Conservation (phyloP, 371 early-diverging fungal genomes). For the Mucor indicus region DNA sequence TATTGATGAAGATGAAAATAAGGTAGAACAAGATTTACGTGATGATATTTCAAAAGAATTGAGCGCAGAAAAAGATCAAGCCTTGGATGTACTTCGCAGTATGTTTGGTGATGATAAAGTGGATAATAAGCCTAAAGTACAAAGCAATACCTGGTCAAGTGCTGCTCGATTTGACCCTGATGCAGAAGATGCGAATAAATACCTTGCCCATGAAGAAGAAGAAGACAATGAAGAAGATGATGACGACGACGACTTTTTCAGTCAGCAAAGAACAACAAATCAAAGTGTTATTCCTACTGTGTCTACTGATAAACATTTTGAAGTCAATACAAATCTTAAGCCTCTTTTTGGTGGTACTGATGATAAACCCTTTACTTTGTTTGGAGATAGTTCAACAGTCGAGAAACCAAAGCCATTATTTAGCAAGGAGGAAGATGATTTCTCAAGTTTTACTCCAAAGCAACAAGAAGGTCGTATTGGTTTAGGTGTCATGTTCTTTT, state of each 20-base stretch:
- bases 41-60: slow-evolving; percentile 39
- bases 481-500: slow-evolving; percentile 41
- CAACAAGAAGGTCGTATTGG: slow-evolving; percentile 21
- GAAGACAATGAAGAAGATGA: slow-evolving; percentile 14
- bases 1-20: slow-evolving; percentile 51
- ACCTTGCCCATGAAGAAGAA: slow-evolving; percentile 13
- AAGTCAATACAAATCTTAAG: slow-evolving; percentile 54
- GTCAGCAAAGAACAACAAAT: background rate
- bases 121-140: slow-evolving; percentile 25
- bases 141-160: slow-evolving; percentile 23
- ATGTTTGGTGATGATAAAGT: slow-evolving; percentile 56
- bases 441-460: slow-evolving; percentile 10
- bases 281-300: slow-evolving; percentile 32
- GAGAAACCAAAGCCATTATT: slow-evolving; percentile 14
- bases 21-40: slow-evolving; percentile 24
- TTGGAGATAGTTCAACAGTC: slow-evolving; percentile 40
- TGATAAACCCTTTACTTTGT: slow-evolving; percentile 47
- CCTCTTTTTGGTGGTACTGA: slow-evolving; percentile 53
- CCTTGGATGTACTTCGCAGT: slow-evolving; percentile 51
- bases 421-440: slow-evolving; percentile 1
- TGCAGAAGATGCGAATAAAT: slow-evolving; percentile 39
- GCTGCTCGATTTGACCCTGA: slow-evolving; percentile 55
- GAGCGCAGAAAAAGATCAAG: slow-evolving; percentile 38
- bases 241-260: slow-evolving; percentile 13
- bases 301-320: slow-evolving; percentile 46